Conservation (phyloP, 495 filamentous ascomycete species). For the Immersiella caudata region DNA sequence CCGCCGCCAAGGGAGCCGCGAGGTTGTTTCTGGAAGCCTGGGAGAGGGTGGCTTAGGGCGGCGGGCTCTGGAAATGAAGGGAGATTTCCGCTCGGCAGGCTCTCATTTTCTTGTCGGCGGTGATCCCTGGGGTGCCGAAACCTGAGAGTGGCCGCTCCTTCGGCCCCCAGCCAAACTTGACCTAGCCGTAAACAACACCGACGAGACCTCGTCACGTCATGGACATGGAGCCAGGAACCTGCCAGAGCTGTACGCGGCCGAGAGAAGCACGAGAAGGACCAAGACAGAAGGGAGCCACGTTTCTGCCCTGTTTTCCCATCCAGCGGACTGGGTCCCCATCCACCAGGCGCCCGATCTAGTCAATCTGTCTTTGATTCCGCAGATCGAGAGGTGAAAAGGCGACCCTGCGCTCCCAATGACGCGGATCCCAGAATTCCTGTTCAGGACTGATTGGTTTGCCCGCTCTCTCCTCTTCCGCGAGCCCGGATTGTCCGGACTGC, state of each 20-base stretch:
- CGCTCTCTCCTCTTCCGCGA: neutral
- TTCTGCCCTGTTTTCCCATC: slow-evolving; percentile 11
- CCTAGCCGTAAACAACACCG: neutral
- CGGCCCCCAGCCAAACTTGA: too few relatives aligned
- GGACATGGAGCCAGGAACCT: neutral
- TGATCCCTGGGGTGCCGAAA: too few relatives aligned
- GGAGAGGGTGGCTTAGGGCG: too few relatives aligned
- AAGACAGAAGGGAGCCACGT: slow-evolving; percentile 13
- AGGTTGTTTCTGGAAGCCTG: too few relatives aligned
- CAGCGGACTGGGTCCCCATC: neutral
- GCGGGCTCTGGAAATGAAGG: too few relatives aligned
- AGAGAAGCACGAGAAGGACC: neutral
- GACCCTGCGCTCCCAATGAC: neutral
- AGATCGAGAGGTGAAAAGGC: neutral
- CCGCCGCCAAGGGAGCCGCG: too few relatives aligned
- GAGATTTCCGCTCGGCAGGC: too few relatives aligned
- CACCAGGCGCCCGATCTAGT: slow-evolving; percentile 3
- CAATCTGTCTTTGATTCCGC: neutral
- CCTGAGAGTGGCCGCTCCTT: too few relatives aligned
- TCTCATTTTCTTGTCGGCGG: too few relatives aligned
- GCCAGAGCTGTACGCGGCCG: neutral
- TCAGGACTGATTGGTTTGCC: neutral
- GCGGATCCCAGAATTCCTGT: neutral
- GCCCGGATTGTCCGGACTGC: slow-evolving; percentile 1
- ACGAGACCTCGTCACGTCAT: neutral